Evolutionary conservation across 164 flowering plant species (phyloP), one percentile per base, ranked within the genome.

Genomic region (Sextonia rubra): DNA sequence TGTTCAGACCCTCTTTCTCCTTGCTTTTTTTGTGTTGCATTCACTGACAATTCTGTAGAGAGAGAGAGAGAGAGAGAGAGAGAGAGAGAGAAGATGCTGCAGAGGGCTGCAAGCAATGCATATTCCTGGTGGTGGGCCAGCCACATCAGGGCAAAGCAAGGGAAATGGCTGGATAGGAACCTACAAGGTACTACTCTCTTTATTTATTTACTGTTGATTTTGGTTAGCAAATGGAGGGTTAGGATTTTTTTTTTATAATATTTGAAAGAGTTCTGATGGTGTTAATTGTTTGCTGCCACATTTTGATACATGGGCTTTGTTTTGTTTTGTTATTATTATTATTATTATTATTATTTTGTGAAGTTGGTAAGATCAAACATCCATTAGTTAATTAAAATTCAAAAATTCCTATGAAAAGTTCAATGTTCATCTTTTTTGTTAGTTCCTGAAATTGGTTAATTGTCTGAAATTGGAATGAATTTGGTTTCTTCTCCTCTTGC

Each of bases 51-150:
- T 64, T 29, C 67, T 61, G 26, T 61, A 61, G 27, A 61, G 44
- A 30, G 37, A 25, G 25, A n/a, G 24, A 23, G 24, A 61, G 64
- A n/a, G n/a, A n/a, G n/a, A n/a, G n/a, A n/a, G n/a, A n/a, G 26
- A 6, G 32, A 23, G 65, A 11, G 29, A 23, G 65, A 62, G 65
- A 62, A 12, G 44, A 64, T 64, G 67, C 15, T 64, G 67, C 67
- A 64, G 67, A 64, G 67, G 29, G 67, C 67, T 64, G 67, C 67
- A 4, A 64, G 67, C 44, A 64, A 64, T 18, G 67, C 67, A 12
- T 64, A 27, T 29, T 64, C 67, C 44, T 64, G 67, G 67, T 64
- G 67, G 67, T 64, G 67, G 67, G 67, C 67, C 44, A 64, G 67
- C 67, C 37, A 64, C 44, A 27, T 64, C 67, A 64, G 67, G 67